Evolutionary conservation across 352 stramenopile genomes (phyloP), one percentile per base, ranked within the genome.

Genomic region (Pythium dissimile): DNA sequence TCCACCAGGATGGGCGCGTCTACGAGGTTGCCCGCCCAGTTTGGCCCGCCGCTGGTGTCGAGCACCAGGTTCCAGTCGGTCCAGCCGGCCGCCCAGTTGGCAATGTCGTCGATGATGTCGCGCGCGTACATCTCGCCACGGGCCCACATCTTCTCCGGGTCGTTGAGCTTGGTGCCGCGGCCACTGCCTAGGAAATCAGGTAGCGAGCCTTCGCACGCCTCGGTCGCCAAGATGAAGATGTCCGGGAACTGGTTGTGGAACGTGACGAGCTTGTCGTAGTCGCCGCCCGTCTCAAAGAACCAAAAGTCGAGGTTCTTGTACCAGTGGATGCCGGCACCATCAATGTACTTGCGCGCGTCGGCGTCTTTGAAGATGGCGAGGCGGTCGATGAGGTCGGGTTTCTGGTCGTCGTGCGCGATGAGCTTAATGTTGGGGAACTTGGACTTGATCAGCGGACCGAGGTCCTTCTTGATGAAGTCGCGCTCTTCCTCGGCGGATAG

Each of bases 1-100:
- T 87, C 74, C 4, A 89, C 63, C 15, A 92, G 44, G 54, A 95
- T 87, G 0, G 85, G 80, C 12, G 82, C 64, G 47, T 94, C 86
- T 16, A 86, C 65, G 9, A 69, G 24, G 57, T 94, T 92, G 20
- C 67, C 50, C 15, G 78, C 62, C 75, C 87, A 90, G 35, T 80
- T 92, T 5, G 88, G 88, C 0, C 88, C 88, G 42, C 77, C 75
- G 12, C 52, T 73, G 20, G 67, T 77, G 69, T 89, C 73, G 18
- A 96, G 77, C 51, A 81, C 66, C 21, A 96, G 51, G 59, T 96
- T 97, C 84, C 86, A 96, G 71, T 96, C 84, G 21, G 68, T 89
- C 86, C 88, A 97, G 20, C 79, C 84, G 2, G 65, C 63, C 12
- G 82, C 77, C 42, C 78, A 82, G 68, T 90, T 89, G 47, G 75